Evolutionary conservation across 495 filamentous ascomycete species (phyloP).

Genomic region (Echria macrotheca): DNA sequence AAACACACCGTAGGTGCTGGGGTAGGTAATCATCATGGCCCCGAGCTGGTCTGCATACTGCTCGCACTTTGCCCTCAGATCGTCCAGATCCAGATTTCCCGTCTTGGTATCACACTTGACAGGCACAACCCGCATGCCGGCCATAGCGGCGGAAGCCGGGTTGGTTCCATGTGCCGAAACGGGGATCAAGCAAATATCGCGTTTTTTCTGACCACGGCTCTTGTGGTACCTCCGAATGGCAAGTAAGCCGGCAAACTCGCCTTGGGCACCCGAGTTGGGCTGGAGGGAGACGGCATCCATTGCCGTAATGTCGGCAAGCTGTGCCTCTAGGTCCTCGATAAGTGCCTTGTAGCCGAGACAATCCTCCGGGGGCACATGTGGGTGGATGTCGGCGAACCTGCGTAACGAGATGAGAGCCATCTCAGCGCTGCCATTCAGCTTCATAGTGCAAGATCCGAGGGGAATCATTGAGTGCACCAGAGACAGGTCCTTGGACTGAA

Average conservation of each 20-base stretch:
- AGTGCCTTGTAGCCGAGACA: conserved; percentile 65
- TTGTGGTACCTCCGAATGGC: conserved; percentile 86
- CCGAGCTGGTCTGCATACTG: conserved; percentile 81
- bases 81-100: conserved; percentile 84
- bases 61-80: conserved; percentile 82
- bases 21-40: conserved; percentile 98
- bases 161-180: conserved; percentile 97
- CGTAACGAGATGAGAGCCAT: conserved; percentile 79
- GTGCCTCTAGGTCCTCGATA: conserved; percentile 64
- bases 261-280: conserved; percentile 95
- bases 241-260: conserved; percentile 91
- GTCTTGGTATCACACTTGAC: conserved; percentile 86
- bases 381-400: conserved; percentile 83
- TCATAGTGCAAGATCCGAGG: conserved; percentile 99
- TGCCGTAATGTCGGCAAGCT: conserved; percentile 81
- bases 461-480: conserved; percentile 98
- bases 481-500: conserved; percentile 94
- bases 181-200: conserved; percentile 94
- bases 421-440: conserved; percentile 92
- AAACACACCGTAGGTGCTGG: conserved; percentile 94
- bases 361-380: conserved; percentile 61
- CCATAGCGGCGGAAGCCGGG: conserved; percentile 94
- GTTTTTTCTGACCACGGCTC: conserved; percentile 54
- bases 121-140: conserved; percentile 91
- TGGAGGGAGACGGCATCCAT: conserved; percentile 89